Evolutionary conservation across 352 stramenopile genomes (phyloP).

Genomic region (Pythium phragmiticola): DNA sequence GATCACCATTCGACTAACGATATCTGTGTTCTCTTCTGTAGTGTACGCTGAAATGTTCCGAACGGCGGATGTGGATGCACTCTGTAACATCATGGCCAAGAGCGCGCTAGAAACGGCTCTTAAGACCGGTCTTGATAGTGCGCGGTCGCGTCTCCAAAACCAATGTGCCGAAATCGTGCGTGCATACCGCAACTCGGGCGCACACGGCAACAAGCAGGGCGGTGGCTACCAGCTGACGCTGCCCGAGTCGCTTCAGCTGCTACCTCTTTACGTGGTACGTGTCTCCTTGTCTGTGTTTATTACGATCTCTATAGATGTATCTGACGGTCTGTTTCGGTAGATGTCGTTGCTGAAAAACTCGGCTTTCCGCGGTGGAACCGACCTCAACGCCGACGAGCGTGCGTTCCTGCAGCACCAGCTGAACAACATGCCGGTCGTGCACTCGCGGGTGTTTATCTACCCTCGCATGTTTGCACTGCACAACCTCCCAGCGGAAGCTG

Average conservation of each 20-base stretch:
- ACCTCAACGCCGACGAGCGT: slow-evolving; percentile 96
- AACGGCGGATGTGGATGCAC: slow-evolving; percentile 90
- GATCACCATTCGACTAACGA: neutral
- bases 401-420: slow-evolving; percentile 90
- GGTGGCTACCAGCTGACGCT: slow-evolving; percentile 79
- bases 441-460: slow-evolving; percentile 95
- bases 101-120: slow-evolving; percentile 92
- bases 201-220: slow-evolving; percentile 66
- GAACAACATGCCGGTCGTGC: slow-evolving; percentile 92
- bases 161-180: slow-evolving; percentile 93
- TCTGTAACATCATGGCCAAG: slow-evolving; percentile 96
- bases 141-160: slow-evolving; percentile 91
- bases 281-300: neutral
- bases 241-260: slow-evolving; percentile 91
- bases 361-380: slow-evolving; percentile 94
- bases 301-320: neutral
- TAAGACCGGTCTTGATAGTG: slow-evolving; percentile 94
- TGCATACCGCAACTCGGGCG: slow-evolving; percentile 83
- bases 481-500: slow-evolving; percentile 89
- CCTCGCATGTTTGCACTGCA: slow-evolving; percentile 95
- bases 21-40: slow-evolving; percentile 22
- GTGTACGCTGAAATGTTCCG: slow-evolving; percentile 91
- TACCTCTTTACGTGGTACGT: slow-evolving; percentile 94
- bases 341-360: slow-evolving; percentile 98
- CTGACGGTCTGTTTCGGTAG: slow-evolving; percentile 32